Base-by-base conservation (phyloP, 345 rosid genomes). In the Rhodamnia rubescens region DNA sequence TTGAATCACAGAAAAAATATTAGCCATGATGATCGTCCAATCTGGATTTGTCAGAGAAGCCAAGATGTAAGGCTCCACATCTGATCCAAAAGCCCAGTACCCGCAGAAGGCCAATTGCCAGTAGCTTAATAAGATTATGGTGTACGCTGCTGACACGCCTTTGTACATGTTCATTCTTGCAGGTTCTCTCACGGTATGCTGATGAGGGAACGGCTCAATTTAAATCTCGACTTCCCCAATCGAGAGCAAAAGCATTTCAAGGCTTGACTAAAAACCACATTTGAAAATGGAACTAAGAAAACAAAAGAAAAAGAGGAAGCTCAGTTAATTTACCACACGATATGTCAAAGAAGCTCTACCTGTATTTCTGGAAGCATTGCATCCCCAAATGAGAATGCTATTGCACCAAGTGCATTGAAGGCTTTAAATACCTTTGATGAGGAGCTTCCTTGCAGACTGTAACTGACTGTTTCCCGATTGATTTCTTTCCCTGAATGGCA, bases 361-460 rank as follows among this genome's bases (percentile, higher is more conserved):
- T 92, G 93, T 89, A 91, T 91, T 87, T 91, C 94, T 11, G 92
- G 94, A 86, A 91, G 94, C 93, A 92, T 89, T 53, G 91, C 93
- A 86, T 91, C 93, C 81, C 93, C 94, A 78, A 92, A 91, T 29
- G 92, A 91, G 85, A 90, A 92, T 50, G 93, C 94, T 74, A 92
- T 91, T 59, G 89, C 89, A 57, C 92, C 94, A 12, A 90, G 87
- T 84, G 94, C 93, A 54, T 90, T 91, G 88, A 91, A 92, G 75
- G 94, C 92, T 86, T 85, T 89, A 84, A 91, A 92, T 49, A 32
- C 82, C 89, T 84, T 90, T 7, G 86, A 15, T 27, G 91, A 87
- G 74, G 90, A 89, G 83, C 91, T 92, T 87, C 92, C 94, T 74
- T 88, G 88, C 84, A 90, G 64, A 87, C 86, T 82, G 47, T 90